Evolutionary conservation across 1,139 yeast genomes (phyloP).

Genomic region (Magnusiomyces sp.): DNA sequence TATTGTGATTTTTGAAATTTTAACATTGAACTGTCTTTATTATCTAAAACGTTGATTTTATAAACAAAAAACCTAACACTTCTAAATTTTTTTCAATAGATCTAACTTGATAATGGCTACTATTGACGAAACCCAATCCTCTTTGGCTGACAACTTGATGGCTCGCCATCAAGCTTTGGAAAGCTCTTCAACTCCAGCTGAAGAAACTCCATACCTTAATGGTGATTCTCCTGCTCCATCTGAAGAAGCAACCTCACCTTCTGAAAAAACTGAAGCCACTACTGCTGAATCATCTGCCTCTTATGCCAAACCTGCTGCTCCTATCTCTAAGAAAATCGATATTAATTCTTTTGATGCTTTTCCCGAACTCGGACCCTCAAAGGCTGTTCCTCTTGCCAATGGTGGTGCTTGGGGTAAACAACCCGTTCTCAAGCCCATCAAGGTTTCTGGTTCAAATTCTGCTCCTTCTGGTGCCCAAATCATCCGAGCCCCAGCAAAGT

Average conservation of each 20-base stretch:
- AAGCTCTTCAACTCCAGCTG: too few species aligned
- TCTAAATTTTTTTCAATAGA: background rate
- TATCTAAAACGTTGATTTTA: too few species aligned
- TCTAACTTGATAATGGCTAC: conserved; percentile 4
- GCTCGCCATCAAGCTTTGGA: conserved; percentile 20
- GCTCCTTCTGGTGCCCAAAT: conserved; percentile 3
- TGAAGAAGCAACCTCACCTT: background rate
- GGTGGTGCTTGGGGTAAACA: conserved; percentile 12
- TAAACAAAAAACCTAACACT: too few species aligned
- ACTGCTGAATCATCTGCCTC: conserved; percentile 3
- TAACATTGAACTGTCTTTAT: too few species aligned
- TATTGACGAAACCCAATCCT: conserved; percentile 13
- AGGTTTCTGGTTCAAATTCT: conserved; percentile 7
- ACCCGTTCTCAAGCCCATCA: conserved; percentile 6
- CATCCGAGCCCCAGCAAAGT: conserved; percentile 8
- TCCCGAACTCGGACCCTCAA: conserved; percentile 58
- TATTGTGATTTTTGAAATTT: too few species aligned
- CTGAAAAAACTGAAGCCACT: background rate
- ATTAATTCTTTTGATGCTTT: conserved; percentile 41
- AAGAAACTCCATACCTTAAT: too few species aligned
- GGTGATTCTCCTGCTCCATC: background rate
- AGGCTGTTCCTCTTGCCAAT: conserved; percentile 5
- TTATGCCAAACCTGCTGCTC: conserved; percentile 4
- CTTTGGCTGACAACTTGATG: conserved; percentile 25
- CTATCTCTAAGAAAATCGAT: conserved; percentile 17